Conservation (phyloP, 129 eudicot species). For the Centaurea solstitialis region DNA sequence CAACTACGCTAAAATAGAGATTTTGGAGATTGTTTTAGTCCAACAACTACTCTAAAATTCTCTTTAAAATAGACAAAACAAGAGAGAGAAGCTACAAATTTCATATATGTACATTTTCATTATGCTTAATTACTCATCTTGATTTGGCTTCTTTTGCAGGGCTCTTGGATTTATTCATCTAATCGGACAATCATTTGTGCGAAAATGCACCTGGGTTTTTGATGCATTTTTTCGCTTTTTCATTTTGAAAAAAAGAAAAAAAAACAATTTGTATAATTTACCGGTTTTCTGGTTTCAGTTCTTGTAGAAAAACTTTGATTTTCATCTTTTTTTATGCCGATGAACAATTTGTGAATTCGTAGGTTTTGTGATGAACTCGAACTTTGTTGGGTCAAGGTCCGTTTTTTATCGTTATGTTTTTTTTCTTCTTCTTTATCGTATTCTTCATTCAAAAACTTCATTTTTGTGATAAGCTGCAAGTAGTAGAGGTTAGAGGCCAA, state of each 20-base stretch:
- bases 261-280: slow-evolving; percentile 6
- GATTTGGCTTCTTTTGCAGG: slow-evolving; percentile 35
- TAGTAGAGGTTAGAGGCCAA: neutral
- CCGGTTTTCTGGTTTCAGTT: slow-evolving; percentile 12
- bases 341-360: slow-evolving; percentile 30
- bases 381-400: neutral
- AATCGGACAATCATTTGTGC: slow-evolving; percentile 16
- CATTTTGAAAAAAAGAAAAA: neutral
- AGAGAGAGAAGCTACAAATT: no score
- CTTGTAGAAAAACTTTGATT: slow-evolving; percentile 9
- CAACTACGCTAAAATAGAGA: neutral
- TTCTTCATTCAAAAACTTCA: neutral
- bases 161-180: slow-evolving; percentile 22
- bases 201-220: slow-evolving; percentile 1
- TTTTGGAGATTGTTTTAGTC: no score
- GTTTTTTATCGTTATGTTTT: slow-evolving; percentile 1
- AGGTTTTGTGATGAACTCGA: slow-evolving; percentile 23
- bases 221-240: slow-evolving; percentile 7
- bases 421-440: neutral
- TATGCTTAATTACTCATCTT: slow-evolving; percentile 15
- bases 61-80: no score
- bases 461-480: slow-evolving; percentile 13
- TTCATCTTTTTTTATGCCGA: neutral
- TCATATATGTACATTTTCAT: neutral
- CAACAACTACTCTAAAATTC: no score